Conservation (phyloP, 1,284 basidiomycete species). For the Leccinum proximum region DNA sequence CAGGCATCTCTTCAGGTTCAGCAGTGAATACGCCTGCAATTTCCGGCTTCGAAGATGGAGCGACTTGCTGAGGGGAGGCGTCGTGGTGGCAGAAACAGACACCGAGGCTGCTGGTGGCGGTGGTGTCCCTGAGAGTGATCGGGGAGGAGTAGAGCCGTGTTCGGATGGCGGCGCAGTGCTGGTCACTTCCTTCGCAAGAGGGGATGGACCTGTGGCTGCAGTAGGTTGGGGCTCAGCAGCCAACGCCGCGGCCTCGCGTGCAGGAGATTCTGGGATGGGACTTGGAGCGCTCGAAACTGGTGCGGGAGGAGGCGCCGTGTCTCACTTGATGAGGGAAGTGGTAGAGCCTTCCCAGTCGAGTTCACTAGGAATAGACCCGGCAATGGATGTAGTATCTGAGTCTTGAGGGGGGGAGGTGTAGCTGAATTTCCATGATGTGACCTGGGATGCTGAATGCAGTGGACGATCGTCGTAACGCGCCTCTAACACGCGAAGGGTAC, state of each 20-base stretch:
- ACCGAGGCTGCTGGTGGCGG: constrained; percentile 4
- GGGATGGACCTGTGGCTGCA: no score
- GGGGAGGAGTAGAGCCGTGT: constrained; percentile 9
- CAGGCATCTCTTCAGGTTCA: constrained; percentile 28
- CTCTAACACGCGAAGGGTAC: constrained; percentile 9
- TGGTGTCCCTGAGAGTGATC: constrained; percentile 16
- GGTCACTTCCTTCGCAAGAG: no score
- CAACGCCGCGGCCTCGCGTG: constrained; percentile 42
- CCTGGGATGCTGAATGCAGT: constrained; percentile 12
- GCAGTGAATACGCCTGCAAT: constrained; percentile 22
- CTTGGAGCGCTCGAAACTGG: constrained; percentile 34
- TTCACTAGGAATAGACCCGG: constrained; percentile 27
- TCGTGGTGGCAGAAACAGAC: constrained; percentile 12
- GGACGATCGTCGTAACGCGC: no score
- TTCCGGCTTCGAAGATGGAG: constrained; percentile 8
- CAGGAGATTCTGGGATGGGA: constrained; percentile 56
- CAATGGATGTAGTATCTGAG: constrained; percentile 26
- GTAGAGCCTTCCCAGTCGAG: constrained; percentile 28
- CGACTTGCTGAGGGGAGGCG: constrained; percentile 9
- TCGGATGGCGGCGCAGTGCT: constrained; percentile 5
- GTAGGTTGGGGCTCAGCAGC: constrained; percentile 16
- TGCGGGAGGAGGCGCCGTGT: constrained; percentile 21
- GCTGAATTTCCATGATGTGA: constrained; percentile 15
- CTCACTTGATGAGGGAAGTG: constrained; percentile 26
- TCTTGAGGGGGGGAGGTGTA: constrained; percentile 32